These are phyloP conservation scores for Penicillium goetzii DNA, from an alignment of 495 filamentous ascomycete species.

Conservation along the genomic window DNA sequence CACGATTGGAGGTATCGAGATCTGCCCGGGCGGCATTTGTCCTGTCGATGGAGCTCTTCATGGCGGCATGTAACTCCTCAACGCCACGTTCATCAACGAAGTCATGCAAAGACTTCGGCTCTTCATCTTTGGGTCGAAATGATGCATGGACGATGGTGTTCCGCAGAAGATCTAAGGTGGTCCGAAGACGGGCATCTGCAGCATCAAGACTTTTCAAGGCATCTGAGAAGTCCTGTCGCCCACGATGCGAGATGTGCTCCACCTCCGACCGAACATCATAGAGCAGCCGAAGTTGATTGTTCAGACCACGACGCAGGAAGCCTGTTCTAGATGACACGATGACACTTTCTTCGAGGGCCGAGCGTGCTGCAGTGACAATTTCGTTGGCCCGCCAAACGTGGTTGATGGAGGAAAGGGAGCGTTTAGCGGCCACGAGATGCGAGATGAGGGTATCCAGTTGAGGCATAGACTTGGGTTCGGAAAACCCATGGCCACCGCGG, in stretches of 20 bases:
- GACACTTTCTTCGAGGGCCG: slow-evolving; percentile 78
- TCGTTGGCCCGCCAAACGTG: slow-evolving; percentile 88
- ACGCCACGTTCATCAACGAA: slow-evolving; percentile 87
- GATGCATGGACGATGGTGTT: slow-evolving; percentile 72
- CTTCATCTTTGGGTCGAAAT: slow-evolving; percentile 70
- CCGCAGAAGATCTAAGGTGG: slow-evolving; percentile 70
- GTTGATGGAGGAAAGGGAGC: slow-evolving; percentile 82
- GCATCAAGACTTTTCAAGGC: slow-evolving; percentile 73
- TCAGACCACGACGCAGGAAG: slow-evolving; percentile 74
- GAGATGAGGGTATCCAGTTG: slow-evolving; percentile 72
- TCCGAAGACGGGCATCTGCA: slow-evolving; percentile 69
- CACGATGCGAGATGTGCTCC: slow-evolving; percentile 54
- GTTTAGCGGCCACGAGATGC: slow-evolving; percentile 86
- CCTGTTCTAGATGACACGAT: slow-evolving; percentile 74
- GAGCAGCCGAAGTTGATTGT: slow-evolving; percentile 72
- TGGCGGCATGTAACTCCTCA: slow-evolving; percentile 62
- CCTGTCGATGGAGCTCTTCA: slow-evolving; percentile 70
- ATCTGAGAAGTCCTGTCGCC: slow-evolving; percentile 60
- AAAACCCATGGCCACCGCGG: not conserved
- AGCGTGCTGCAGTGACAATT: slow-evolving; percentile 75
- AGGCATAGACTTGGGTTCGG: not conserved
- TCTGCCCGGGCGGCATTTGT: slow-evolving; percentile 60
- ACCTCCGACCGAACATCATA: slow-evolving; percentile 67
- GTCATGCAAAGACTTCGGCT: slow-evolving; percentile 74
- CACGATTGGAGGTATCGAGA: slow-evolving; percentile 48